Evolutionary conservation across 768 basidiomycete genomes (phyloP).

Genomic region (Austroboletus eburneus): DNA sequence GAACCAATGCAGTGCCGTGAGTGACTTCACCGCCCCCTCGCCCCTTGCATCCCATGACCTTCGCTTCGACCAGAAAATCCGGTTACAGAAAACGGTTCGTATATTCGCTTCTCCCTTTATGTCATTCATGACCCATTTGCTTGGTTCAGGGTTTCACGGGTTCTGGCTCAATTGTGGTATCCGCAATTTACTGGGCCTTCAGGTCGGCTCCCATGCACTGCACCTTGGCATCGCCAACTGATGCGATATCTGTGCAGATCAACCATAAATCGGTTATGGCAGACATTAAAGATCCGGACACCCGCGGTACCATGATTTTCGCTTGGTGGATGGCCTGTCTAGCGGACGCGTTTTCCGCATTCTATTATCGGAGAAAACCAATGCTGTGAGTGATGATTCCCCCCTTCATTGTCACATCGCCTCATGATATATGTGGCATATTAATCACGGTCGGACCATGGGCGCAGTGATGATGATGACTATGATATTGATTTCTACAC

Average conservation of each 20-base stretch:
- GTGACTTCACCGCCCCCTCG: conserved; percentile 31
- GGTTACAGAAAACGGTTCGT: conserved; percentile 62
- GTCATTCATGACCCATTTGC: conserved; percentile 17
- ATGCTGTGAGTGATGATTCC: conserved; percentile 46
- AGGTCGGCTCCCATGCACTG: conserved; percentile 39
- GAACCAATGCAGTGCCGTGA: conserved; percentile 86
- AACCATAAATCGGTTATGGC: conserved; percentile 79
- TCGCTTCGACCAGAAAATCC: conserved; percentile 54
- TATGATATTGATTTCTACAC: conserved; percentile 89
- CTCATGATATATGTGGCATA: conserved; percentile 6
- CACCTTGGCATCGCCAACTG: conserved; percentile 6
- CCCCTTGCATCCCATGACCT: conserved; percentile 5
- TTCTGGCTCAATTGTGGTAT: conserved; percentile 82
- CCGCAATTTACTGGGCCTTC: conserved; percentile 72
- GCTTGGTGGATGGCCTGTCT: conserved; percentile 94
- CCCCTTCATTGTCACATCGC: conserved; percentile 1
- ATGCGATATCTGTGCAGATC: conserved; percentile 44
- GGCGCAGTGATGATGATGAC: conserved; percentile 69
- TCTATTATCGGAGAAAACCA: conserved; percentile 83
- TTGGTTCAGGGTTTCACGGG: conserved; percentile 64
- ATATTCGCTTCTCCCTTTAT: conserved; percentile 12
- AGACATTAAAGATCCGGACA: conserved; percentile 69
- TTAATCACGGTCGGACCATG: conserved; percentile 22
- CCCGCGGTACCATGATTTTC: conserved; percentile 80
- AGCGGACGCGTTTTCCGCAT: conserved; percentile 76